Evolutionary conservation across 2,329 filamentous ascomycete genomes (phyloP).

Genomic region (Fusarium multiceps): DNA sequence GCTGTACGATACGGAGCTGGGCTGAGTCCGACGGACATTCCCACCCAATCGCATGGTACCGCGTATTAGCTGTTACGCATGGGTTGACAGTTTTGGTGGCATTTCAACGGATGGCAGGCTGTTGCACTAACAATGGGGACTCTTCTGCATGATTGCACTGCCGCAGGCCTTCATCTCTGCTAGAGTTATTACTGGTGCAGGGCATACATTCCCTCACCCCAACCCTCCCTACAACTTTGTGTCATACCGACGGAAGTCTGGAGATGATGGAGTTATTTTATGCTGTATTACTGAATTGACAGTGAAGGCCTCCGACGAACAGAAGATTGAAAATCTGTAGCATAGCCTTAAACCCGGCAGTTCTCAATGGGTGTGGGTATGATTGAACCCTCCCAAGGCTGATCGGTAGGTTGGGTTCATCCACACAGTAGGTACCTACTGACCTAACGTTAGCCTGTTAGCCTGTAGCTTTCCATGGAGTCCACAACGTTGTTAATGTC

Average conservation of each 20-base stretch:
- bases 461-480: background rate
- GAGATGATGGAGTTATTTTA: conserved; percentile 6
- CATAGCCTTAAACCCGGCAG: conserved; percentile 22
- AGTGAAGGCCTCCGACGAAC: conserved; percentile 2
- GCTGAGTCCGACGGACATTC: conserved; percentile 30
- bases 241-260: conserved; percentile 15
- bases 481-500: background rate
- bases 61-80: conserved; percentile 25
- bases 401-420: conserved; percentile 23
- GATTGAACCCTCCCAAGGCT: conserved; percentile 36
- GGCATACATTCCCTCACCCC: conserved; percentile 12
- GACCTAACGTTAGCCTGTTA: background rate
- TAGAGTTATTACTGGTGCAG: conserved; percentile 1
- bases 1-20: conserved; percentile 29
- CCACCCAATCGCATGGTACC: conserved; percentile 11
- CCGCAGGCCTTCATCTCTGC: conserved; percentile 20
- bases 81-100: background rate
- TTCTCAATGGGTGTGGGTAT: conserved; percentile 19
- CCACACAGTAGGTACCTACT: background rate
- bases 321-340: background rate
- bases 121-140: conserved; percentile 20
- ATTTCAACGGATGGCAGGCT: conserved; percentile 2
- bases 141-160: conserved; percentile 24
- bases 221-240: conserved; percentile 11
- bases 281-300: background rate